Conservation (phyloP, 495 filamentous ascomycete species). For the Platismatia glauca region DNA sequence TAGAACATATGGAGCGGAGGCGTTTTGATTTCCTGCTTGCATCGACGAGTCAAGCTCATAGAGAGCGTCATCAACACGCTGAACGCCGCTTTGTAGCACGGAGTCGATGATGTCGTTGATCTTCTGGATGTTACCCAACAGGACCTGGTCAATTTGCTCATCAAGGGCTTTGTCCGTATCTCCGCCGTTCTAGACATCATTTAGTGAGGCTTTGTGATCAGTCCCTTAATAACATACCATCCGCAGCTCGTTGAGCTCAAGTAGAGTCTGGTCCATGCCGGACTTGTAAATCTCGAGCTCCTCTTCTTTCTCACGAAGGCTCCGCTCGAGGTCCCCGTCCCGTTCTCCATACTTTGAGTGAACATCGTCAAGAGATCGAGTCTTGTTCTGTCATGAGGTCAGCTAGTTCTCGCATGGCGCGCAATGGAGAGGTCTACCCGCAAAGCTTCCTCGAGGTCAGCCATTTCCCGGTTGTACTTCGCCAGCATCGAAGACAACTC, state of each 20-base stretch:
- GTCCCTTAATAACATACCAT: conserved; percentile 32
- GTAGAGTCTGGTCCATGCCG: conserved; percentile 88
- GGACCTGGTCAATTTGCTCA: conserved; percentile 78
- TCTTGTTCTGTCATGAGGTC: conserved; percentile 53
- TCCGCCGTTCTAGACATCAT: conserved; percentile 45
- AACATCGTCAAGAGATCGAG: conserved; percentile 75
- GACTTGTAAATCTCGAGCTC: conserved; percentile 95
- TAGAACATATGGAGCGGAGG: conserved; percentile 87
- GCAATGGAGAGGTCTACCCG: conserved; percentile 37
- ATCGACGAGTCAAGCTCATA: conserved; percentile 96
- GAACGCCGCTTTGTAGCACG: conserved; percentile 85
- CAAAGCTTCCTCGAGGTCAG: conserved; percentile 87
- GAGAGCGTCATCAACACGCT: conserved; percentile 89
- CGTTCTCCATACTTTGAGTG: conserved; percentile 67
- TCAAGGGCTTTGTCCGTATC: conserved; percentile 77
- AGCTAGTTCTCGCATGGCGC: conserved; percentile 16
- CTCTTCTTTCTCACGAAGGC: conserved; percentile 86
- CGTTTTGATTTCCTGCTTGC: conserved; percentile 98
- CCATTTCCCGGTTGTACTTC: conserved; percentile 94
- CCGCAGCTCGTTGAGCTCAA: conserved; percentile 80
- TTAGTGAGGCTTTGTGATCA: not conserved
- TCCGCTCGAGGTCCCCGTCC: conserved; percentile 73
- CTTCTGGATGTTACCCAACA: conserved; percentile 77
- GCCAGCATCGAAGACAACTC: conserved; percentile 90
- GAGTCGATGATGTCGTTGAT: conserved; percentile 98